Evolutionary conservation across 2,329 filamentous ascomycete species (phyloP), one percentile per base, ranked within the genome.

Genomic region (Hymenoscyphus albidus): DNA sequence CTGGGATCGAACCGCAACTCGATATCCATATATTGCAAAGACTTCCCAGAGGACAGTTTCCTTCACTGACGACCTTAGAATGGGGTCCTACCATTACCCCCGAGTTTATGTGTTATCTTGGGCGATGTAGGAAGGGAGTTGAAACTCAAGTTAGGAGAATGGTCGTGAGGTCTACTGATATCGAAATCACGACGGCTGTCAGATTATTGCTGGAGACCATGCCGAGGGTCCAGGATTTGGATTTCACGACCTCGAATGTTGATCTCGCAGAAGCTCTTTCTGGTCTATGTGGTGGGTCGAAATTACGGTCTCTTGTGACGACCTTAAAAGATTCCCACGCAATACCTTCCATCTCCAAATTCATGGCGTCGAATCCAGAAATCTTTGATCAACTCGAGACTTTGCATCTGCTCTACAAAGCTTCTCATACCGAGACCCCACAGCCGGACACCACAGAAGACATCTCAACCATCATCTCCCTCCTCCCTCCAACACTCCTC

Each of bases 171-270:
- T 56, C 44, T 16, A 42, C 6, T 16, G 44, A 57, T 12, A n/a
- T 31, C 16, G 55, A 58, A 13, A 48, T 42, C 14, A 62, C 63
- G 4, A 10, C 12, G 4, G 13, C 59, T 9, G 32, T 58, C 1
- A 51, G 58, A 38, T 27, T 14, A 6, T n/a, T 64, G 1, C 14
- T 64, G 13, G 13, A 13, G 7, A 27, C 32, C 10, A 58, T 59
- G 51, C 63, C 63, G 5, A 13, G 59, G 6, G 44, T 64, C 27
- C 59, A 40, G 14, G n/a, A 58, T 39, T 32, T 64, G n/a, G 54
- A 64, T 27, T 44, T 64, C 7, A 22, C 32, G 10, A 27, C 13
- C 2, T 12, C 54, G 22, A 48, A 61, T 22, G 54, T 64, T 38
- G 18, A 9, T 13, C 38, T 54, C 12, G 54, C 32, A 1, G 59